phyloP scores from a whole-genome alignment of 2,329 filamentous ascomycete species.

The Purpureocillium lavendulum region DNA sequence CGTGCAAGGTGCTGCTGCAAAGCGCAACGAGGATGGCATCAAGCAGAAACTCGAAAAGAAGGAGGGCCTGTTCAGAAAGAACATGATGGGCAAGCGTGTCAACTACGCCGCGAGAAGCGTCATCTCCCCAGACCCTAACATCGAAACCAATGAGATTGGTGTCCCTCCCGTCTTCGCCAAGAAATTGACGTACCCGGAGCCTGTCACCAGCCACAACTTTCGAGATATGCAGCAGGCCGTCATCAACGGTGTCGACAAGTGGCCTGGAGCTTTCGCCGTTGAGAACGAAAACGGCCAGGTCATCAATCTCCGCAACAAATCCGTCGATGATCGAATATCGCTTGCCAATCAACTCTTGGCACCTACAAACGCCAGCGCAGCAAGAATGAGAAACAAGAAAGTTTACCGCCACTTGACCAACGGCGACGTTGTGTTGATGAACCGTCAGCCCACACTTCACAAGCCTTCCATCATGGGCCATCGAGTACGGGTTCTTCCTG shows the following conservation, averaged over 20 bases:
- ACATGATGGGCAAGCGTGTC: conserved; percentile 99
- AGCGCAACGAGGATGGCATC: conserved; percentile 82
- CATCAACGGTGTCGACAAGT: conserved; percentile 86
- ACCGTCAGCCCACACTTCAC: conserved; percentile 93
- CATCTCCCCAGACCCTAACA: conserved; percentile 96
- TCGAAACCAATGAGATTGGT: conserved; percentile 97
- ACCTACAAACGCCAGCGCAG: conserved; percentile 65
- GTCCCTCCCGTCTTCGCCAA: conserved; percentile 96
- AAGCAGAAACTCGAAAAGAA: conserved; percentile 99
- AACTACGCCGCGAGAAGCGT: conserved; percentile 97
- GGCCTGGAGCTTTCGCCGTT: conserved; percentile 89
- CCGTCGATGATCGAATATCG: conserved; percentile 76
- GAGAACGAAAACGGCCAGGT: conserved; percentile 94
- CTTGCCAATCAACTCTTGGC: conserved; percentile 90
- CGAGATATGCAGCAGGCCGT: conserved; percentile 93
- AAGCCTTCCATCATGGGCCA: conserved; percentile 99
- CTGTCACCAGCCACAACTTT: conserved; percentile 95
- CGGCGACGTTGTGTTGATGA: conserved; percentile 97
- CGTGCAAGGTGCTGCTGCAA: conserved; percentile 66
- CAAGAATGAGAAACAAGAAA: conserved; percentile 82
- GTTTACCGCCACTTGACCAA: conserved; percentile 94
- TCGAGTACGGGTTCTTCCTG: conserved; percentile 80
- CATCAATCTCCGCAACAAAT: conserved; percentile 79
- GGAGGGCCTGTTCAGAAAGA: conserved; percentile 94
- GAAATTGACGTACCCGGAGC: conserved; percentile 93